Evolutionary conservation across 345 rosid genomes (phyloP), one percentile per base, ranked within the genome.

Genomic region (Excoecaria agallocha): DNA sequence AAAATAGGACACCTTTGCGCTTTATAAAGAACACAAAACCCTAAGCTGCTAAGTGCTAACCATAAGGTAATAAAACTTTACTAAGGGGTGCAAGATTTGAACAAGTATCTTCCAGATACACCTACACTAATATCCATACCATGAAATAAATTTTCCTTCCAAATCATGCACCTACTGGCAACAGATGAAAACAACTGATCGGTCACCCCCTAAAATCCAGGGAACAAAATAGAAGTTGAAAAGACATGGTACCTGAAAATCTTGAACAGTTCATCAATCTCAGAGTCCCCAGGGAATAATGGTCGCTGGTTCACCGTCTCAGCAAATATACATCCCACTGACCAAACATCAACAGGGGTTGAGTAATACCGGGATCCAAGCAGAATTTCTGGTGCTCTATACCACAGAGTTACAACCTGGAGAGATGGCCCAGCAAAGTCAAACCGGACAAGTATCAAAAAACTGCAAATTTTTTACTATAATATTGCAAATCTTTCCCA

Each of bases 361-460:
- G 97, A 94, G 88, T 94, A 94, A 78, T 91, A 97, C 72, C 89
- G 91, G 46, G 98, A 92, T 58, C 98, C 98, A 76, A 94, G 93
- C 57, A 92, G 89, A 83, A 94, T 92, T 79, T 94, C 98, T 46
- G 98, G 98, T 66, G 98, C 98, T 84, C 98, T 82, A 82, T 94
- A 94, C 98, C 98, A 94, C 57, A 94, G 86, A 20, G 98, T 94
- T 66, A 94, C 98, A 79, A 94, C 98, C 98, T 94, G 78, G 24
- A 82, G 65, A 76, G 55, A 78, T 70, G 59, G 39, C 4, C 39
- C 54, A 73, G 52, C 43, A 12, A 59, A 22, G 66, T 56, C n/a
- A 54, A n/a, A 74, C 30, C 52, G 9, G 4, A 52, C 38, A 46
- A 50, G 6, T 17, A 56, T 41, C 55, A n/a, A 68, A 35, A 16